A percentile compares a stretch with the other conserved stretches of the same genome.
Evolutionary conservation across 140 eudicot genomes (phyloP).

Genomic region (Oenanthe javanica): DNA sequence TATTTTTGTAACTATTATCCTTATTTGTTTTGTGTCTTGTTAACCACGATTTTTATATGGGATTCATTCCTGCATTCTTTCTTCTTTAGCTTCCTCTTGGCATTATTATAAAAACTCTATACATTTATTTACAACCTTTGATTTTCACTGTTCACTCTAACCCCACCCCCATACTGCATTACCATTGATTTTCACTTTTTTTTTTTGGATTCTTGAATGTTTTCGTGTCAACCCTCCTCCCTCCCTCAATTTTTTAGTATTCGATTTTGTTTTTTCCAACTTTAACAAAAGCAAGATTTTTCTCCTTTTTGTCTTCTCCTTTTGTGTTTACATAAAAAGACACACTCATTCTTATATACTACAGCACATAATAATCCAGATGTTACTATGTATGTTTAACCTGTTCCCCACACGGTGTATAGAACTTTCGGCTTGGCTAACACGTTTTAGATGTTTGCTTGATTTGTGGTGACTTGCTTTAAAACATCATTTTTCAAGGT

Average conservation of each 20-base stretch:
- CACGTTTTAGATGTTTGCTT: neutral
- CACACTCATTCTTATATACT: neutral
- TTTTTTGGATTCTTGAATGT: conserved; percentile 8
- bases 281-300: neutral
- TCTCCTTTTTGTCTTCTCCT: neutral
- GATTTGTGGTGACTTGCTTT: neutral
- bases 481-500: neutral
- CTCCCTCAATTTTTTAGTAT: neutral
- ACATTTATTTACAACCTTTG: neutral
- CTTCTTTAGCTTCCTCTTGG: neutral
- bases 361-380: neutral
- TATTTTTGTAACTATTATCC: neutral
- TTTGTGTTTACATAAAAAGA: neutral
- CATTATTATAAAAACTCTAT: neutral
- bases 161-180: neutral
- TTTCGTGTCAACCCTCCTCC: neutral
- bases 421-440: neutral
- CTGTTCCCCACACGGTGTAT: neutral
- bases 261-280: neutral
- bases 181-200: neutral
- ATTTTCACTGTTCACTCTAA: neutral
- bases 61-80: neutral
- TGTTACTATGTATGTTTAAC: neutral
- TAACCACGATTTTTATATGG: neutral
- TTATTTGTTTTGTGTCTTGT: neutral